These are phyloP conservation scores for Coemansia sp. DNA, from an alignment of 192 early-diverging fungal genomes.

Conservation along the genomic window DNA sequence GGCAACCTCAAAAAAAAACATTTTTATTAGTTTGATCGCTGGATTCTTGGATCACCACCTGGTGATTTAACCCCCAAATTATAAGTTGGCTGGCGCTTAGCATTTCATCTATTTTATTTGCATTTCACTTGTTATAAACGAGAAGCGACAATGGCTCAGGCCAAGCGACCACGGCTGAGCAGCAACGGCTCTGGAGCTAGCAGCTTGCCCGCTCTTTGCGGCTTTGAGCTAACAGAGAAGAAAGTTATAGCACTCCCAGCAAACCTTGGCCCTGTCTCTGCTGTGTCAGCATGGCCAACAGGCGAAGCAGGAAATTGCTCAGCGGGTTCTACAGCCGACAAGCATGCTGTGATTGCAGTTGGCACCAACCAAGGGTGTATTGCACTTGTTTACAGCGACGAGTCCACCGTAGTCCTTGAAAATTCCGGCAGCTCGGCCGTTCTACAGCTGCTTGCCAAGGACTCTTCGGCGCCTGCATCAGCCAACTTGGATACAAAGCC, in stretches of 20 bases:
- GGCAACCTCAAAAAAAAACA: constrained; percentile 6
- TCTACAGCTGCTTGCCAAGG: constrained; percentile 27
- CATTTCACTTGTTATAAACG: not conserved
- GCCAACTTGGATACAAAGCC: not conserved
- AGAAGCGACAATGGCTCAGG: not conserved
- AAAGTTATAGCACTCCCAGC: constrained; percentile 13
- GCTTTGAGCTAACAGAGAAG: constrained; percentile 3
- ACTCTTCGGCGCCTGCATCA: constrained; percentile 1
- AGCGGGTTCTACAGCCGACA: not conserved
- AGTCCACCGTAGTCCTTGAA: constrained; percentile 16
- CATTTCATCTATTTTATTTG: not conserved
- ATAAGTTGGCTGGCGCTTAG: not conserved
- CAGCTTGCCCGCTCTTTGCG: not conserved
- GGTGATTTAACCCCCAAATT: not conserved
- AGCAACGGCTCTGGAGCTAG: not conserved
- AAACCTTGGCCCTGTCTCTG: constrained; percentile 18
- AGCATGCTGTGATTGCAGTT: constrained; percentile 12
- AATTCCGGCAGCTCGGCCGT: constrained; percentile 26
- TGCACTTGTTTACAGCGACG: constrained; percentile 23
- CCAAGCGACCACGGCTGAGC: constrained; percentile 12
- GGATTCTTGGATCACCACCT: not conserved
- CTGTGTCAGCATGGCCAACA: constrained; percentile 27
- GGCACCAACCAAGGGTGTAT: constrained; percentile 32
- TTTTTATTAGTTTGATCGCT: not conserved
- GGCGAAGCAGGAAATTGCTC: not conserved